These are phyloP conservation scores for Cephalotrichum gorgonifer DNA, from an alignment of 2,329 filamentous ascomycete genomes.

Conservation along the genomic window DNA sequence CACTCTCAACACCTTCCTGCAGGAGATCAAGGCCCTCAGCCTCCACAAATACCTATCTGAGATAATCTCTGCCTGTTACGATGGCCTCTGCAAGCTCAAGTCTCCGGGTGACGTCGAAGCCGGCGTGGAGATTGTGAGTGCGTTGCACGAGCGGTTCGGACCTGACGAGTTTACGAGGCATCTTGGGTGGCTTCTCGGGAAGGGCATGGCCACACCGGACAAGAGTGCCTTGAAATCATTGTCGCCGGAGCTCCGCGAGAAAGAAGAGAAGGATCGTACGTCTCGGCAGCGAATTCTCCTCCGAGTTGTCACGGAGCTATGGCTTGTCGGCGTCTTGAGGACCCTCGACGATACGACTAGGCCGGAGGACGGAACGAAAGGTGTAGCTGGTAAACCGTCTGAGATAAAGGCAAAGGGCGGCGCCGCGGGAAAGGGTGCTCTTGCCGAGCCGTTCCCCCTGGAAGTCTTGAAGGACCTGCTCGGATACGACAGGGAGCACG, in stretches of 20 bases:
- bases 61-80: slow-evolving; percentile 91
- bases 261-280: slow-evolving; percentile 90
- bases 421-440: slow-evolving; percentile 48
- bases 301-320: slow-evolving; percentile 87
- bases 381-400: slow-evolving; percentile 50
- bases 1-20: slow-evolving; percentile 71
- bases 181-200: slow-evolving; percentile 84
- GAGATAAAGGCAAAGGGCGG: slow-evolving; percentile 45
- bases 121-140: slow-evolving; percentile 85
- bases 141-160: slow-evolving; percentile 91
- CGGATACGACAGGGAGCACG: slow-evolving; percentile 84
- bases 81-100: slow-evolving; percentile 87
- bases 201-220: slow-evolving; percentile 84
- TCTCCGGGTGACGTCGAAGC: slow-evolving; percentile 84
- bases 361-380: slow-evolving; percentile 54
- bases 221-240: slow-evolving; percentile 72
- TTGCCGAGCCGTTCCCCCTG: slow-evolving; percentile 84
- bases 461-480: slow-evolving; percentile 97
- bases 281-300: slow-evolving; percentile 76
- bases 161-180: slow-evolving; percentile 83
- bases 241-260: slow-evolving; percentile 72
- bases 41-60: slow-evolving; percentile 95
- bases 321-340: slow-evolving; percentile 81
- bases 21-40: slow-evolving; percentile 83
- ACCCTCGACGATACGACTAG: slow-evolving; percentile 61